Conservation (phyloP, 805 yeast genomes). For the Yarrowia porcina region DNA sequence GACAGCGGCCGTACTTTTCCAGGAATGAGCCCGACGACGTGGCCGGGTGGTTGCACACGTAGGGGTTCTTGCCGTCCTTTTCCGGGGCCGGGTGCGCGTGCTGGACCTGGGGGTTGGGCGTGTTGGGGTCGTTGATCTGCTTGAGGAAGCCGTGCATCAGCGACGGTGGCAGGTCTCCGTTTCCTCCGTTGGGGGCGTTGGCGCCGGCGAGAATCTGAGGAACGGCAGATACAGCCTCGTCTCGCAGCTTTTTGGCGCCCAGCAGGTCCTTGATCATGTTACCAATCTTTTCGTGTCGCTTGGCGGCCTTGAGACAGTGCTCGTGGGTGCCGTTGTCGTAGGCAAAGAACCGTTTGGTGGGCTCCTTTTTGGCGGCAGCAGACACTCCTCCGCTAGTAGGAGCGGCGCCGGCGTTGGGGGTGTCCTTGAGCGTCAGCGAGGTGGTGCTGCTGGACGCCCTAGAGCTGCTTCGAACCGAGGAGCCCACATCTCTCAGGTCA, state of each 20-base stretch:
- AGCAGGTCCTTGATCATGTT: conserved; percentile 29
- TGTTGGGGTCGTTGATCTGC: conserved; percentile 35
- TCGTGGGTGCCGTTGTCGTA: conserved; percentile 64
- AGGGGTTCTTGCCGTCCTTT: conserved; percentile 17
- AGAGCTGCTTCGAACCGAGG: background rate
- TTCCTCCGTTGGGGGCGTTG: background rate
- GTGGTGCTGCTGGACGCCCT: background rate
- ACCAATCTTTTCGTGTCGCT: conserved; percentile 44
- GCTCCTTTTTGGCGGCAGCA: conserved; percentile 5
- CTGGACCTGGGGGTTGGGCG: conserved; percentile 27
- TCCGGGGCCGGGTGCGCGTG: conserved; percentile 23
- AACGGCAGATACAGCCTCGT: conserved; percentile 26
- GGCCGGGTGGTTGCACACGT: conserved; percentile 23
- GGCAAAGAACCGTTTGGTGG: conserved; percentile 31
- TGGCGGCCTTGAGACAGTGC: conserved; percentile 69
- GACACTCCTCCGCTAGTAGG: background rate
- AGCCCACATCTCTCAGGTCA: background rate
- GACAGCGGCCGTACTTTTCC: conserved; percentile 90
- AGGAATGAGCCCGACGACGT: conserved; percentile 52
- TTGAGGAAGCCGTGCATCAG: conserved; percentile 25
- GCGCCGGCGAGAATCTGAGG: conserved; percentile 16
- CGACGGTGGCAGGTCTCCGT: conserved; percentile 12
- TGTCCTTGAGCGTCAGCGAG: conserved; percentile 13
- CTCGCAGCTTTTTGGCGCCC: conserved; percentile 27
- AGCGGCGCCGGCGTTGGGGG: background rate